Percentiles rank a stretch among this genome's conserved stretches.
phyloP scores from a whole-genome alignment of 441 rosid genomes.

The Gossypium schwendimanii region DNA sequence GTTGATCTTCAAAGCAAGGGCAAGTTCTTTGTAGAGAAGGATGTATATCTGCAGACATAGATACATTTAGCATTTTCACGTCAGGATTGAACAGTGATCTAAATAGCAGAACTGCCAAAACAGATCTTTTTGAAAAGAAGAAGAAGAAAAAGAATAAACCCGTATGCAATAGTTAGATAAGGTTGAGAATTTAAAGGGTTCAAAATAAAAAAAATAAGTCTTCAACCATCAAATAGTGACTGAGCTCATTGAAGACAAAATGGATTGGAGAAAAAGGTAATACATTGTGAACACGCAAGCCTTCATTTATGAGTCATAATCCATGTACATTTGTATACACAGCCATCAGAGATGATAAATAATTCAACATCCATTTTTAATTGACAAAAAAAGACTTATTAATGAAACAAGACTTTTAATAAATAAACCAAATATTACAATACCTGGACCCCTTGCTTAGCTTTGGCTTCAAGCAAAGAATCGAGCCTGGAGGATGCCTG shows the following conservation, averaged over 20 bases:
- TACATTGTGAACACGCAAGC: neutral
- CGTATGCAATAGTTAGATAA: neutral
- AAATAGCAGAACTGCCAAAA: neutral
- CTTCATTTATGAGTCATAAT: neutral
- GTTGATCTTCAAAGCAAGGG: conserved; percentile 93
- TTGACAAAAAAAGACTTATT: neutral
- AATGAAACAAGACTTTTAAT: neutral
- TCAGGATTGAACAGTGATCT: neutral
- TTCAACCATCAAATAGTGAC: neutral
- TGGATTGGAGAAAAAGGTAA: neutral
- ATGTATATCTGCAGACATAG: conserved; percentile 67
- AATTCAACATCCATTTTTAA: neutral
- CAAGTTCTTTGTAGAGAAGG: conserved; percentile 95
- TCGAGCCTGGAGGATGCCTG: conserved; percentile 81
- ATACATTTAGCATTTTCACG: neutral
- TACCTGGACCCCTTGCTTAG: conserved; percentile 98
- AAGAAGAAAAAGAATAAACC: neutral
- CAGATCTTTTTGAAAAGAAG: neutral
- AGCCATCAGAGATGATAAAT: neutral
- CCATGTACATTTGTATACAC: neutral
- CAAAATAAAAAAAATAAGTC: neutral
- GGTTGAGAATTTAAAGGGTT: neutral
- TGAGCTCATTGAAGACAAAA: neutral
- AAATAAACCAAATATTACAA: neutral
- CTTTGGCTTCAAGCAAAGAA: conserved; percentile 87